Evolutionary conservation across 1,139 yeast genomes (phyloP).

Genomic region (Blastobotrys raffinosifermentans): DNA sequence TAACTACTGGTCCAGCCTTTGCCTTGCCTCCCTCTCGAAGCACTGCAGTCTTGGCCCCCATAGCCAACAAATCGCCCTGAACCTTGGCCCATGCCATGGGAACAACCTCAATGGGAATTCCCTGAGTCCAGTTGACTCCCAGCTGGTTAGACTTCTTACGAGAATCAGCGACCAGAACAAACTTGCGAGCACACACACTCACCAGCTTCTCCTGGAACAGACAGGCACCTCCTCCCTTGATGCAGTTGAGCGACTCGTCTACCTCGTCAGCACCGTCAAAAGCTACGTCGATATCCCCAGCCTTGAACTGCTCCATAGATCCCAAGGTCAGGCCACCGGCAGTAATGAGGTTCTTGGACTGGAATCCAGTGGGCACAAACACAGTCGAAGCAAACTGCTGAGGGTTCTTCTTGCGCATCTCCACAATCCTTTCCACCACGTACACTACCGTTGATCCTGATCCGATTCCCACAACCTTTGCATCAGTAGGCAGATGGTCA

Average conservation of each 20-base stretch:
- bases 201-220: conserved; percentile 93
- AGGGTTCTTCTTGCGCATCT: conserved; percentile 44
- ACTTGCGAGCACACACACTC: conserved; percentile 69
- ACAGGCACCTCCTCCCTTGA: conserved; percentile 99
- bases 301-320: conserved; percentile 70
- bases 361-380: conserved; percentile 96
- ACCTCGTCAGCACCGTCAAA: conserved; percentile 99
- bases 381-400: conserved; percentile 30
- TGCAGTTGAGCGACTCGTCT: conserved; percentile 70
- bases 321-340: conserved; percentile 77
- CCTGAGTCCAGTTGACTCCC: conserved; percentile 81
- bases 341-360: conserved; percentile 78
- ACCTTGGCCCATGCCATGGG: conserved; percentile 85
- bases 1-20: conserved; percentile 97
- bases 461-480: conserved; percentile 85
- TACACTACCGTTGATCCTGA: conserved; percentile 96
- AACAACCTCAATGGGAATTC: conserved; percentile 93
- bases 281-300: conserved; percentile 68
- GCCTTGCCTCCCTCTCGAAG: conserved; percentile 85
- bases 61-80: conserved; percentile 45
- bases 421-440: conserved; percentile 91
- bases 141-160: conserved; percentile 64
- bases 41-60: conserved; percentile 62
- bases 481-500: conserved; percentile 66
- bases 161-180: conserved; percentile 88